Evolutionary conservation across 441 rosid genomes (phyloP).

Genomic region (Capsella rubella): DNA sequence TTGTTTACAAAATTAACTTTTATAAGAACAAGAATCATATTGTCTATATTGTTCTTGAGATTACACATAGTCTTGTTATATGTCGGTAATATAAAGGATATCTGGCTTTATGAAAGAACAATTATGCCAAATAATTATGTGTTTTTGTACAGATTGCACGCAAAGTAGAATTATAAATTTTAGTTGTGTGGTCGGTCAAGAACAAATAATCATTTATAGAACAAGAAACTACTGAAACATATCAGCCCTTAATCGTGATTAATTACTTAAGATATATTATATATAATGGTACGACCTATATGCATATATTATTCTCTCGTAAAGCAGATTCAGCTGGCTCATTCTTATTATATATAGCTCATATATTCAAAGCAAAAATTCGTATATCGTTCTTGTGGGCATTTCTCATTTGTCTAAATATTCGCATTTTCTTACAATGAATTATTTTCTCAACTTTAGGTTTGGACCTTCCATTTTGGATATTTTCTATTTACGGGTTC

Average conservation of each 20-base stretch:
- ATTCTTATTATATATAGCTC: background rate
- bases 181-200: slow-evolving; percentile 1
- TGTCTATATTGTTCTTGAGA: background rate
- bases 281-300: background rate
- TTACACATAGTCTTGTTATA: background rate
- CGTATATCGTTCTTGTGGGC: background rate
- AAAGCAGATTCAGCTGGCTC: slow-evolving; percentile 10
- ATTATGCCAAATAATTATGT: background rate
- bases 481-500: slow-evolving; percentile 9
- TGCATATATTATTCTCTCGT: background rate
- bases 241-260: background rate
- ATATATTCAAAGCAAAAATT: background rate
- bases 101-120: background rate
- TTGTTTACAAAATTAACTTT: background rate
- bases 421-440: slow-evolving; percentile 1
- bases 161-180: slow-evolving; percentile 3
- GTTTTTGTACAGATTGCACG: background rate
- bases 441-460: slow-evolving; percentile 16
- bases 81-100: background rate
- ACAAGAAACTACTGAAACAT: background rate
- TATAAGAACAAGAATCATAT: slow-evolving; percentile 1
- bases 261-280: background rate
- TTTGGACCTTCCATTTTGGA: slow-evolving; percentile 19
- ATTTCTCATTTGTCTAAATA: slow-evolving; percentile 19
- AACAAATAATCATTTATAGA: background rate